Conservation (phyloP, 1,284 basidiomycete species). For the Hymenochaete sp. region DNA sequence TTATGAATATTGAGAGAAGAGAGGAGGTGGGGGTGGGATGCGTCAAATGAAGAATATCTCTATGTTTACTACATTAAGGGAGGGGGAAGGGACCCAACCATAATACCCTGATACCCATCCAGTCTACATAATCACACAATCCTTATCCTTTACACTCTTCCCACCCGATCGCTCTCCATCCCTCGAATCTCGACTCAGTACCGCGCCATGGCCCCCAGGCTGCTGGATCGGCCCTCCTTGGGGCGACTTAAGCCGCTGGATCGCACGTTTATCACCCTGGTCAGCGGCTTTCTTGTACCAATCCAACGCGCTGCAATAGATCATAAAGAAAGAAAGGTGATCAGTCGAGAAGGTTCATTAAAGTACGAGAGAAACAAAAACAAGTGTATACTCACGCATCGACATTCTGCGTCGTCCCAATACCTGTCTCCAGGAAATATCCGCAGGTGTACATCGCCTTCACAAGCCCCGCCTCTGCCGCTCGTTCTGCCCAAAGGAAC, state of each 20-base stretch:
- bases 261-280: slow-evolving; percentile 90
- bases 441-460: slow-evolving; percentile 97
- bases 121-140: slow-evolving; percentile 76
- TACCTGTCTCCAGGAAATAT: slow-evolving; percentile 93
- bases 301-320: slow-evolving; percentile 46
- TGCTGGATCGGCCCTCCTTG: slow-evolving; percentile 35
- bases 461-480: slow-evolving; percentile 79
- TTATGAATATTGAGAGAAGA: neutral
- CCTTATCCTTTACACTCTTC: slow-evolving; percentile 69
- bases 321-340: neutral
- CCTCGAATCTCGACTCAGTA: slow-evolving; percentile 23
- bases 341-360: neutral
- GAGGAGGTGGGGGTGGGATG: neutral
- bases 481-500: slow-evolving; percentile 88
- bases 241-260: slow-evolving; percentile 73
- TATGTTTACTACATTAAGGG: too few species aligned
- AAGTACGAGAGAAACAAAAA: neutral
- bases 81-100: too few species aligned
- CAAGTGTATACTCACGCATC: slow-evolving; percentile 45
- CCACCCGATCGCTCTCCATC: too few species aligned
- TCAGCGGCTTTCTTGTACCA: slow-evolving; percentile 92
- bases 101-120: neutral
- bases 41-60: neutral
- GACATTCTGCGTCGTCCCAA: slow-evolving; percentile 66
- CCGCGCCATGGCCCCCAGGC: slow-evolving; percentile 18